Base-by-base conservation (phyloP, 2,329 filamentous ascomycete genomes). In the Decorospora gaudefroyi region DNA sequence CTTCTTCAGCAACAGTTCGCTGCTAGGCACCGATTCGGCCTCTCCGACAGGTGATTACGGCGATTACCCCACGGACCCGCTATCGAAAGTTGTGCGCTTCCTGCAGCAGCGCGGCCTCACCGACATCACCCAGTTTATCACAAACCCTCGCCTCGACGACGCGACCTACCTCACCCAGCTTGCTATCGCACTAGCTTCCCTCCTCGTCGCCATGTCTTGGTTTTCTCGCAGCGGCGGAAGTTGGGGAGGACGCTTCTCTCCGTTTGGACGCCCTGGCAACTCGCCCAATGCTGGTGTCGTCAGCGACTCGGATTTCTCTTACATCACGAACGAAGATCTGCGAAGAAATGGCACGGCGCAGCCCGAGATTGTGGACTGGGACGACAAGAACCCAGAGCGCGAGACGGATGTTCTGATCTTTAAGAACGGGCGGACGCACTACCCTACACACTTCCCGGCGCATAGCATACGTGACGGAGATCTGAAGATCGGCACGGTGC, bases 281-380 rank as follows among this genome's bases (percentile, higher is more conserved):
- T 68, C 52, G 49, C 68, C 57, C 15, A 62, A 57, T 38, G 58
- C 65, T 11, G 67, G 83, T 21, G 78, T 83, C 53, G 84, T 91
- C 47, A 87, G 82, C 58, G 86, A 90, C 56, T 81, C 85, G 22
- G 87, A 91, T 72, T 92, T 84, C 69, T 86, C 83, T 65, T 91
- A 92, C 74, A 90, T 91, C 64, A 90, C 87, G n/a, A 84, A 84
- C 18, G 82, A 88, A 60, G 87, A 91, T 61, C 69, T 90, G 26
- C 53, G 57, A 77, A 54, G 69, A 64, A 68, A 68, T 27, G 61
- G 67, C 61, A 58, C 70, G n/a, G 76, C 78, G 50, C 66, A 71
- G 6, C 72, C 66, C 3, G 66, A 68, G 50, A 66, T 69, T 23
- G 66, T 69, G 4, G 67, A 70, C 29, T 70, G 67, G 67, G 65